Percentiles rank a stretch among this genome's conserved stretches.
Evolutionary conservation across 306 rosid species (phyloP).

Genomic region (Cyclanthera cordifolia): DNA sequence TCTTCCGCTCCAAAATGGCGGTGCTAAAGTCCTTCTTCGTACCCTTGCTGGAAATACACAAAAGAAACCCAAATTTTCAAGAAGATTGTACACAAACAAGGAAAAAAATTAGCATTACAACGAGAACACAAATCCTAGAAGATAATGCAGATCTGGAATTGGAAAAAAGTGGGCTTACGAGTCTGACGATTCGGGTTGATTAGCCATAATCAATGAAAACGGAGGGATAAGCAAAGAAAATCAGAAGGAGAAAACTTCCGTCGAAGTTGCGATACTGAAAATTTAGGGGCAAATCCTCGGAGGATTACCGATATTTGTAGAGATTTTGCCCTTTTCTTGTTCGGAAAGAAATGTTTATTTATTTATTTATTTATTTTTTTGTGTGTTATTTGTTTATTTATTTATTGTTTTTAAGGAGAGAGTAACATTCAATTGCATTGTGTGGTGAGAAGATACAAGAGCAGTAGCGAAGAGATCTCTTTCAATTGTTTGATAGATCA

Average conservation of each 20-base stretch:
- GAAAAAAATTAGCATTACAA: not conserved
- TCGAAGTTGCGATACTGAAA: not conserved
- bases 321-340: constrained; percentile 33
- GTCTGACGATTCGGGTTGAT: constrained; percentile 74
- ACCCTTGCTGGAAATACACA: constrained; percentile 47
- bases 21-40: constrained; percentile 75
- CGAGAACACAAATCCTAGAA: not conserved
- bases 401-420: too few relatives aligned
- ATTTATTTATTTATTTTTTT: not conserved
- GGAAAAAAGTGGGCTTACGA: constrained; percentile 31
- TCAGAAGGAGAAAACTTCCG: constrained; percentile 12
- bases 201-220: constrained; percentile 30
- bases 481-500: too few relatives aligned
- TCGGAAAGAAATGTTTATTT: constrained; percentile 23
- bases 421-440: too few relatives aligned
- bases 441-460: too few relatives aligned
- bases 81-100: not conserved
- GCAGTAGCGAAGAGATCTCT: too few relatives aligned
- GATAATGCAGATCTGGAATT: constrained; percentile 19
- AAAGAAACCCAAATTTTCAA: not conserved
- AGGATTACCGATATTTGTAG: constrained; percentile 17
- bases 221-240: constrained; percentile 6
- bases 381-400: not conserved
- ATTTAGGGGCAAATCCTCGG: not conserved
- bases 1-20: constrained; percentile 88